Evolutionary conservation across 116 monocot species (phyloP), one percentile per base, ranked within the genome.

Genomic region (Phalaenopsis hybrid): DNA sequence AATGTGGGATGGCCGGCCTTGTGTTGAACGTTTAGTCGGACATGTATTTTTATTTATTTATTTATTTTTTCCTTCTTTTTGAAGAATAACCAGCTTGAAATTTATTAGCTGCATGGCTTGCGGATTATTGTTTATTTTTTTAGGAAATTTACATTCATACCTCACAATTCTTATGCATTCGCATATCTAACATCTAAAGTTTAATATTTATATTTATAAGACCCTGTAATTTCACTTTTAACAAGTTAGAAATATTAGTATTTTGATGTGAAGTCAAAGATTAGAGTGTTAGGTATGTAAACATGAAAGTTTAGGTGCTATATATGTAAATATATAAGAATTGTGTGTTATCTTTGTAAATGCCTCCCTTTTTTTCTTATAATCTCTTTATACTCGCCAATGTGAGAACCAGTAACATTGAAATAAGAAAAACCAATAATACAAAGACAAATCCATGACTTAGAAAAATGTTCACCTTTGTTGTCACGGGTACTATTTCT

Each of bases 401-500:
- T 61, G 21, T n/a, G 21, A 61, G 18, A 18, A 61, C 61, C 3
- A 61, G 0, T n/a, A 61, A 61, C 6, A 45, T n/a, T 5, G 21
- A 21, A 61, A 61, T 61, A 5, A 61, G 61, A 7, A 23, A 61
- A 78, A 79, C 6, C 25, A 80, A 74, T 21, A 46, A 16, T 75
- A 6, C 45, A 75, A 75, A 31, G 20, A 46, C 1, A 20, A 8
- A 52, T 52, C 44, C 43, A 20, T 75, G 17, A 45, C 1, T n/a
- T 20, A 45, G 45, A 16, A 8, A 58, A 61, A 82, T 44, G 10
- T 82, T 86, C 74, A 96, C 93, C 91, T 85, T 87, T 46, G 90
- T 93, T 11, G 75, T 75, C 20, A 96, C 93, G 76, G 93, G 95
- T 55, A 93, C 72, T 59, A 96, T 96, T 85, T 96, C 95, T 81